Evolutionary conservation across 345 rosid genomes (phyloP).

Genomic region (Citrus sp.): DNA sequence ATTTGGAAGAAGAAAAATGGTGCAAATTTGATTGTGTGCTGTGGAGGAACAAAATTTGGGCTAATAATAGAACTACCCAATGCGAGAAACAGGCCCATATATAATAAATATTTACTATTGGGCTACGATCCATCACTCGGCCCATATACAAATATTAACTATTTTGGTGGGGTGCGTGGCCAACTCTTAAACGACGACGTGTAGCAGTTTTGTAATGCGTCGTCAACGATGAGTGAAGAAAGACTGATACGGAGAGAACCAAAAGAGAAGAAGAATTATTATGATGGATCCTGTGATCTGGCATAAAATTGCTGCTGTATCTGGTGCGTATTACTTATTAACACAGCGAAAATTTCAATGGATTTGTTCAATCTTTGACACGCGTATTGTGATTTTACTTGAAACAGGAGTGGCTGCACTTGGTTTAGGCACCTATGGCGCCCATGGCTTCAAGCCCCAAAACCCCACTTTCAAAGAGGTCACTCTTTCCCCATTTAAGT

Average conservation of each 20-base stretch:
- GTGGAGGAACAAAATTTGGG: too few species aligned
- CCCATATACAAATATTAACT: neutral
- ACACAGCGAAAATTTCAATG: neutral
- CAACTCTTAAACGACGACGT: neutral
- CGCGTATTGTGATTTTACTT: slow-evolving; percentile 3
- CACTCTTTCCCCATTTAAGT: neutral
- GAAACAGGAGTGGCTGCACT: slow-evolving; percentile 76
- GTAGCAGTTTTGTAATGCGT: too few species aligned
- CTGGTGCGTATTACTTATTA: slow-evolving; percentile 36
- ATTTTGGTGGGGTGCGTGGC: neutral
- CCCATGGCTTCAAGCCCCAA: slow-evolving; percentile 76
- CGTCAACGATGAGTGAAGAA: neutral
- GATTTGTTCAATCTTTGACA: neutral
- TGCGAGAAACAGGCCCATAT: neutral
- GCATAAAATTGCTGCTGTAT: slow-evolving; percentile 91
- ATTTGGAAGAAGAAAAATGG: too few species aligned
- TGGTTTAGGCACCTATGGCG: slow-evolving; percentile 89
- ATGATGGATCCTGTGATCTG: slow-evolving; percentile 80
- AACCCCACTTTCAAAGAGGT: slow-evolving; percentile 83
- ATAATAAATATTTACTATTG: neutral
- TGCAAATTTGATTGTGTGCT: too few species aligned
- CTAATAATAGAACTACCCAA: neutral
- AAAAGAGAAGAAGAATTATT: slow-evolving; percentile 18
- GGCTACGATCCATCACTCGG: neutral
- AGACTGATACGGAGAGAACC: neutral